A percentile compares a stretch with the other conserved stretches of the same genome.
These are phyloP conservation scores for Ustilago loliicola DNA, from an alignment of 1,284 basidiomycete genomes.

Conservation along the genomic window DNA sequence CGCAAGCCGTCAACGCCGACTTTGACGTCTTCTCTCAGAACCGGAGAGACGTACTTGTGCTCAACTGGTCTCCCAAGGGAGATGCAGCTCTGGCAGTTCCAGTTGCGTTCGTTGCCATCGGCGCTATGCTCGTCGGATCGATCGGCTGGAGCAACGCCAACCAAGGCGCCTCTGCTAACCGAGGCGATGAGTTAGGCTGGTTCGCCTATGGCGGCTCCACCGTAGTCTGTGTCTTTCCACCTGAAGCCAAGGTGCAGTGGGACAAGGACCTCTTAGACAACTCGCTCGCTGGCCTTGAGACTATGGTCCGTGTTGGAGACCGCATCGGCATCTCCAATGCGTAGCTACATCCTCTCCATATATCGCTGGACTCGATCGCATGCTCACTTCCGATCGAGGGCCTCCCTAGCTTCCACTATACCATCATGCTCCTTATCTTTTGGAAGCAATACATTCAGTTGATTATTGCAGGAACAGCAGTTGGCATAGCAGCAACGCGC, in stretches of 20 bases:
- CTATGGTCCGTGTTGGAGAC: conserved; percentile 77
- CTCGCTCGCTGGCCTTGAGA: conserved; percentile 78
- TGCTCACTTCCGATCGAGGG: no score
- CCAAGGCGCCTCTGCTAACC: conserved; percentile 82
- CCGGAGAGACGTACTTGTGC: conserved; percentile 49
- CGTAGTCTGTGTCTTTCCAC: conserved; percentile 51
- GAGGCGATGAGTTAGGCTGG: conserved; percentile 86
- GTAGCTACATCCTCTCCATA: background rate
- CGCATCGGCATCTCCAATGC: conserved; percentile 54
- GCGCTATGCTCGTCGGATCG: conserved; percentile 75
- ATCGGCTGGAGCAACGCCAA: conserved; percentile 82
- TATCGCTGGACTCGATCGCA: background rate
- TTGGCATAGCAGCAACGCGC: no score
- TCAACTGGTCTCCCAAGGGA: conserved; percentile 54
- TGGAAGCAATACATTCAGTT: background rate
- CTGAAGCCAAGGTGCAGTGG: conserved; percentile 77
- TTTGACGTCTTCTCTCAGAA: conserved; percentile 66
- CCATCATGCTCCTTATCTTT: background rate
- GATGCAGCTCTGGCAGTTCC: conserved; percentile 17
- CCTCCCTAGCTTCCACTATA: no score
- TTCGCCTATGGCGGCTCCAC: conserved; percentile 71
- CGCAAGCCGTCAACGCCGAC: conserved; percentile 62
- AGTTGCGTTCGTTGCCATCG: conserved; percentile 63
- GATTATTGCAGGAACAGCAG: no score
- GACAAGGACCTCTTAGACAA: conserved; percentile 89